These are phyloP conservation scores for Zostera marina DNA, from an alignment of 116 monocot species.

Conservation along the genomic window DNA sequence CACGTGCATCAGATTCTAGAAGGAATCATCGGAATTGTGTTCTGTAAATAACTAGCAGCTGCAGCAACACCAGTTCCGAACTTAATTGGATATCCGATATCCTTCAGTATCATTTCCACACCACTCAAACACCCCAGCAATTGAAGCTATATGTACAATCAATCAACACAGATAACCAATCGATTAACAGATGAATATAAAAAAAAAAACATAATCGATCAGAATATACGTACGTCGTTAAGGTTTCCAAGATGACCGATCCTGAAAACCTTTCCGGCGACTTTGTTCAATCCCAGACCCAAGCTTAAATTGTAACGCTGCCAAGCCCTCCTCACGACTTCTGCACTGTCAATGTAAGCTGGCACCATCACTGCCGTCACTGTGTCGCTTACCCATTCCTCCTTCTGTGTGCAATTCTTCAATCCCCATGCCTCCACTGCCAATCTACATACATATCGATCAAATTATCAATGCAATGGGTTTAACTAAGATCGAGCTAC, in stretches of 20 bases:
- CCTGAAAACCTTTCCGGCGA: conserved; percentile 48
- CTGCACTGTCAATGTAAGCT: conserved; percentile 35
- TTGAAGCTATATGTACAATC: conserved; percentile 67
- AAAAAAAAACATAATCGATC: neutral
- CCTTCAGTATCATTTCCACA: conserved; percentile 86
- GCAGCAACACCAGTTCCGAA: conserved; percentile 93
- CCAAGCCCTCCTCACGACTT: conserved; percentile 37
- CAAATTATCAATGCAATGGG: too few species aligned
- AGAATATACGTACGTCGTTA: conserved; percentile 47
- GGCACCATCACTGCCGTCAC: conserved; percentile 47
- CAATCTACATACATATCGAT: conserved; percentile 33
- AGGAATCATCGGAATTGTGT: conserved; percentile 63
- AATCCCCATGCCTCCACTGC: conserved; percentile 66
- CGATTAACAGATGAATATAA: neutral
- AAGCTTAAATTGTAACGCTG: conserved; percentile 44
- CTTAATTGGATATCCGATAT: conserved; percentile 82
- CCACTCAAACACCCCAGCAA: conserved; percentile 79
- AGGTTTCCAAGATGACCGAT: conserved; percentile 46
- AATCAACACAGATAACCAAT: neutral
- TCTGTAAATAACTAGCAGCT: conserved; percentile 67
- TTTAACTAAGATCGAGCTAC: too few species aligned
- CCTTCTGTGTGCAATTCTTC: conserved; percentile 48
- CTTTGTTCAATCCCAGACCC: conserved; percentile 47
- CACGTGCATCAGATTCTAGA: conserved; percentile 83
- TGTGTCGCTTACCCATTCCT: conserved; percentile 52